Base-by-base conservation (phyloP, 2,329 filamentous ascomycete genomes). In the Ophiobolus disseminans region DNA sequence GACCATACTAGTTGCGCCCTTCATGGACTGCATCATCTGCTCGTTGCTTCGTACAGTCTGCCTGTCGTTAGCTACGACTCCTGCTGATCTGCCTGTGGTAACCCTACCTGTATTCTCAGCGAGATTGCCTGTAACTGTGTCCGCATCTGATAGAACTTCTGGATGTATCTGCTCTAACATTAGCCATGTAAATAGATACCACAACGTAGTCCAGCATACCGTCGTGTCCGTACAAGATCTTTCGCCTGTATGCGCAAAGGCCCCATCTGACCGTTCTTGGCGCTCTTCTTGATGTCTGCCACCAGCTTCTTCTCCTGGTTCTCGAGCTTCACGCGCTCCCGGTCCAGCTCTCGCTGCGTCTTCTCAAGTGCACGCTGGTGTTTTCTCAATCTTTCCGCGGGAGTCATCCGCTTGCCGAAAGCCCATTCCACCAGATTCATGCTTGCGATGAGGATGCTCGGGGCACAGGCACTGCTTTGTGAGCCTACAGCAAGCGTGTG, bases 11-110 rank as follows among this genome's bases (percentile, higher is more conserved):
- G 94, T 97, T 4, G 94, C 94, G 25, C 94, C 94, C 76, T 97
- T 99, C 94, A 99, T 97, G 7, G 92, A 94, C 75, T 96, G 91
- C 92, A 97, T 97, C 94, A 99, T 99, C 76, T 97, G 93, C 74
- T 99, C 94, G 75, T 99, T 99, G 60, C 92, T 97, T 58, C 94
- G 87, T 58, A 97, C 93, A 40, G 94, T 99, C 90, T 96, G 65
- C 19, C 42, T 55, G 30, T 47, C 50, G 41, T 72, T 21, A 68
- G 58, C 34, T 14, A 46, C 20, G 30, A 7, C 10, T 32, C 30
- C 2, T 32, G 30, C 9, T 14, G n/a, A 3, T 32, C 10, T 14
- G 7, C 30, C 30, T 10, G 7, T 32, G 30, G n/a, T 10, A 10
- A 53, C 74, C n/a, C 43, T 77, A 94, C 91, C 85, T 97, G 94